Evolutionary conservation across 208 protist genomes (phyloP).

Genomic region (Leptomonas seymouri): DNA sequence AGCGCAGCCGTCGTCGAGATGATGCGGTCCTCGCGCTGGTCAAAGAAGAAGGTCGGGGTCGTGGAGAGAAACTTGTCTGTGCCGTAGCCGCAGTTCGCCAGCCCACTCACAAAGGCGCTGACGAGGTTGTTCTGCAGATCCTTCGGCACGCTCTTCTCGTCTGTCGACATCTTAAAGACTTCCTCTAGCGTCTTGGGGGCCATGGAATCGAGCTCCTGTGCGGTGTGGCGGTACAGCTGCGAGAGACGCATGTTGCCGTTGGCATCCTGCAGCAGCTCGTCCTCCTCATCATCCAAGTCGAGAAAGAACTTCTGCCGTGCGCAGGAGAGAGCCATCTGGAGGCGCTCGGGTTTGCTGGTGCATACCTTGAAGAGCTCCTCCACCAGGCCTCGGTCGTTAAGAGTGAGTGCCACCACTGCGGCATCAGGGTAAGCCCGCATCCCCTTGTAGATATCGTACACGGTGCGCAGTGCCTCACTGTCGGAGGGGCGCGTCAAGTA

Average conservation of each 20-base stretch:
- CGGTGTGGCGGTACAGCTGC: constrained; percentile 95
- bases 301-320: constrained; percentile 88
- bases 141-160: constrained; percentile 38
- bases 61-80: constrained; percentile 97
- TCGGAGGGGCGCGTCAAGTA: constrained; percentile 97
- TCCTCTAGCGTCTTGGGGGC: constrained; percentile 98
- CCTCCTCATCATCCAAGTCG: constrained; percentile 86
- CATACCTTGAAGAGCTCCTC: constrained; percentile 82
- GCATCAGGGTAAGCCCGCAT: constrained; percentile 92
- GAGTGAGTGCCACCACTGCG: constrained; percentile 84
- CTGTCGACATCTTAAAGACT: constrained; percentile 95
- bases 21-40: constrained; percentile 97
- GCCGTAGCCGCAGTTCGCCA: constrained; percentile 96
- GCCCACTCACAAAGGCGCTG: constrained; percentile 96
- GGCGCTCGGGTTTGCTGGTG: constrained; percentile 48
- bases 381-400: constrained; percentile 87
- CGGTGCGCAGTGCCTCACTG: constrained; percentile 86
- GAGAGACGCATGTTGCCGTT: constrained; percentile 96
- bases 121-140: constrained; percentile 96
- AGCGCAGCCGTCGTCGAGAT: constrained; percentile 96
- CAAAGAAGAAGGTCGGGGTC: constrained; percentile 92
- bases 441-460: constrained; percentile 94
- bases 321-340: constrained; percentile 96
- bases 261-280: constrained; percentile 89
- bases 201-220: constrained; percentile 95